Evolutionary conservation across 306 rosid genomes (phyloP).

Genomic region (Coriaria nepalensis): DNA sequence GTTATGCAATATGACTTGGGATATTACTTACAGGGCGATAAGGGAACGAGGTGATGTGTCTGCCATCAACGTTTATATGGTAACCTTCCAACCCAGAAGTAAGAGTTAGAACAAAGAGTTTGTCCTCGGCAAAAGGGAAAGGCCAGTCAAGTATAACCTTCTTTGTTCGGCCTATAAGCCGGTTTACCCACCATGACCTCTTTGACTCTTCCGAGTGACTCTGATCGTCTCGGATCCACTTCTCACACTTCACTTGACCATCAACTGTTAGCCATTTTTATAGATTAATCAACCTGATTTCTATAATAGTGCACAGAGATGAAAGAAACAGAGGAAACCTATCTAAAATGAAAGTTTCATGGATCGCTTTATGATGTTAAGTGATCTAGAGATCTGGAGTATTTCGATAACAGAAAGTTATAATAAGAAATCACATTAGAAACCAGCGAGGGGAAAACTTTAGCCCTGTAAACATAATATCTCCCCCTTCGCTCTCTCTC

Average conservation of each 20-base stretch:
- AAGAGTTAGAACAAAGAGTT: conserved; percentile 77
- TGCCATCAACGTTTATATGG: conserved; percentile 84
- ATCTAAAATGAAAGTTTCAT: too few relatives aligned
- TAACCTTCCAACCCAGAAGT: conserved; percentile 96
- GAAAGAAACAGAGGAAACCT: too few relatives aligned
- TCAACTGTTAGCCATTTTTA: conserved; percentile 53
- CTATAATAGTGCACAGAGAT: not conserved
- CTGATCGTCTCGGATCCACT: conserved; percentile 71
- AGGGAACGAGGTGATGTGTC: conserved; percentile 80
- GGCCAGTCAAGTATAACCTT: conserved; percentile 75
- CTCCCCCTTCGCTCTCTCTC: too few relatives aligned
- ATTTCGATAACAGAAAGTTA: too few relatives aligned
- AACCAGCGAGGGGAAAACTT: too few relatives aligned
- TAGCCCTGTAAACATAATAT: too few relatives aligned
- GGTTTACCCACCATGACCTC: conserved; percentile 74
- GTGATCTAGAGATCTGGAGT: too few relatives aligned
- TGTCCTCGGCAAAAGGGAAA: conserved; percentile 63
- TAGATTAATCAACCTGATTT: conserved; percentile 23
- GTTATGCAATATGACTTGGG: conserved; percentile 10
- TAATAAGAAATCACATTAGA: too few relatives aligned
- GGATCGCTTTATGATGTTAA: too few relatives aligned
- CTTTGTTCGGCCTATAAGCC: conserved; percentile 70
- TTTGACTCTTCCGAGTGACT: conserved; percentile 41
- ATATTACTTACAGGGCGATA: conserved; percentile 74
- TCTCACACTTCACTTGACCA: conserved; percentile 85